A percentile compares a stretch with the other conserved stretches of the same genome.
phyloP scores from a whole-genome alignment of 2,329 filamentous ascomycete species.

The Stachybotrys echinatus region DNA sequence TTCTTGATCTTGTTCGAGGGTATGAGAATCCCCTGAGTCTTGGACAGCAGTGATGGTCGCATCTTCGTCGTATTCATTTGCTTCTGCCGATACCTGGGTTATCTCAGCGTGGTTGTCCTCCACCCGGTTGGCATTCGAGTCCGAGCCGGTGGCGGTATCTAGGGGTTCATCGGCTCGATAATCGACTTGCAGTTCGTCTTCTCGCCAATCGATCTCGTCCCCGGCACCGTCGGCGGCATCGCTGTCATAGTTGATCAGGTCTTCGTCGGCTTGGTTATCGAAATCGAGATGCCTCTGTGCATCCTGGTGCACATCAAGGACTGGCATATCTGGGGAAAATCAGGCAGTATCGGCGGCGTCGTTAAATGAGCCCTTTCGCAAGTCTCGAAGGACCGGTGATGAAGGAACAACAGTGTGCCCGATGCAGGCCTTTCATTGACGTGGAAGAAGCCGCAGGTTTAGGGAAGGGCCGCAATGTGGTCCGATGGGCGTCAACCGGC shows the following conservation, averaged over 20 bases:
- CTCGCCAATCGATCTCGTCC: background rate
- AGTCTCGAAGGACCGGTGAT: too few relatives aligned
- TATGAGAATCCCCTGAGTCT: too few relatives aligned
- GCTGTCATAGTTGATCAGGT: constrained; percentile 32
- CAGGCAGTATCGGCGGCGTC: too few relatives aligned
- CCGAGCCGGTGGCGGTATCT: constrained; percentile 10
- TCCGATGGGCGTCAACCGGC: too few relatives aligned
- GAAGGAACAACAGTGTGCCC: too few relatives aligned
- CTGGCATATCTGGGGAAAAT: too few relatives aligned
- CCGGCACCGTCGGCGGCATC: constrained; percentile 20
- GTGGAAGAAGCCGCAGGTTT: too few relatives aligned
- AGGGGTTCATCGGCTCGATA: constrained; percentile 10
- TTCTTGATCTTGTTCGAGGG: constrained; percentile 5
- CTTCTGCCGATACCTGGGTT: constrained; percentile 6
- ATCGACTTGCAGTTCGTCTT: background rate
- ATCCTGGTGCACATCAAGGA: constrained; percentile 28
- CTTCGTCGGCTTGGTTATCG: constrained; percentile 21
- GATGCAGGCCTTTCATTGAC: too few relatives aligned
- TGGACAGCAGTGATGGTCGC: too few relatives aligned
- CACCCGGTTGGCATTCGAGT: constrained; percentile 14
- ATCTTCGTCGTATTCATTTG: constrained; percentile 5
- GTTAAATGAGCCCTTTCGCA: too few relatives aligned
- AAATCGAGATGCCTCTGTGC: constrained; percentile 15
- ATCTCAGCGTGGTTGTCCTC: constrained; percentile 10
- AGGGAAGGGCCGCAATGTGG: too few relatives aligned